Evolutionary conservation across 306 rosid species (phyloP), one percentile per base, ranked within the genome.

Genomic region (Calophaca sinica): DNA sequence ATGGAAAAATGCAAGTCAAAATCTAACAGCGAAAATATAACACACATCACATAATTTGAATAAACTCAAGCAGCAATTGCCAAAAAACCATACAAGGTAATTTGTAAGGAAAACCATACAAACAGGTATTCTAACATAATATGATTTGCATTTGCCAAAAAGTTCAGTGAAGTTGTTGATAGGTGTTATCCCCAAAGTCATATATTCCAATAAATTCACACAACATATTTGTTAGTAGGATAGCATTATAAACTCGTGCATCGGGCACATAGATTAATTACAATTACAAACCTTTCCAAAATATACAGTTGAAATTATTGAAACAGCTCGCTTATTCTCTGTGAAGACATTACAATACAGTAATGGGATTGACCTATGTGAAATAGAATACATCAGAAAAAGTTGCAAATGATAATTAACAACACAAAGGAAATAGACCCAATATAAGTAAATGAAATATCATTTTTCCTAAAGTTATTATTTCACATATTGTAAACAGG

Each of bases 331-430:
- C 89, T 88, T 94, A 72, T 94, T 94, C 89, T 94, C 98, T 0
- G 98, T 94, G 93, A 90, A 94, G 48, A 94, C 97, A 81, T 94
- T 94, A 81, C 96, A 90, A 60, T 94, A 94, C 96, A 77, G 98
- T 97, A 69, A 94, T 94, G 61, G 98, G 97, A 75, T 94, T 91
- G 60, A 94, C 98, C 98, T 94, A 41, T 31, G 32, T 5, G 32
- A 58, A 62, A 75, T 59, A 59, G 59, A 73, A 33, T 51, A 46
- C 44, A 15, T 11, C 9, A 48, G 68, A 15, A 70, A 61, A 12
- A 76, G 44, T 39, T 26, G 68, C 35, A 51, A 72, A 57, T 61
- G 15, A 74, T 33, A 74, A 70, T 31, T 49, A 59, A 51, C 49
- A 53, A 9, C n/a, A 64, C 33, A 50, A 59, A 68, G 52, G 80